These are phyloP conservation scores for Pleomassaria siparia DNA, from an alignment of 2,329 filamentous ascomycete genomes.

Conservation along the genomic window DNA sequence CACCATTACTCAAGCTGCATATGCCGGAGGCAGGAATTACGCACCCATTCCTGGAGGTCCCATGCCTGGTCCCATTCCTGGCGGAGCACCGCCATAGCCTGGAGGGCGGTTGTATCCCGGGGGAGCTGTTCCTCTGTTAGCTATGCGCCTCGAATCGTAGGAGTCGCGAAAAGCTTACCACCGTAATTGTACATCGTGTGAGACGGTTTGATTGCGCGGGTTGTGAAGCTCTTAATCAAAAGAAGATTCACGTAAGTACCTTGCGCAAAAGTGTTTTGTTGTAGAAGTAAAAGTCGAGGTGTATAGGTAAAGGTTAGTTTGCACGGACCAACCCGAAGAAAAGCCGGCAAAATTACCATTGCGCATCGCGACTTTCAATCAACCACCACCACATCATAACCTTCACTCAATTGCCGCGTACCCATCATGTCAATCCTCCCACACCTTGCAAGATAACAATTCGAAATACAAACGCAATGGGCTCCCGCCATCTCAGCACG, in stretches of 20 bases:
- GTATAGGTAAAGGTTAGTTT: conserved; percentile 11
- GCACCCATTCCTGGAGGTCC: conserved; percentile 83
- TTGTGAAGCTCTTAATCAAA: neutral
- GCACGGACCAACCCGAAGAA: conserved; percentile 9
- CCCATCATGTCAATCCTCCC: neutral
- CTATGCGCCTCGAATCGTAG: conserved; percentile 3
- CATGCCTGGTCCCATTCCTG: conserved; percentile 63
- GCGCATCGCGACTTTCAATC: conserved; percentile 14
- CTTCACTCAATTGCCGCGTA: conserved; percentile 2
- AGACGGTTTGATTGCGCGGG: no score
- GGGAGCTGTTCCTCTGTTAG: conserved; percentile 40
- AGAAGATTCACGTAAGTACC: neutral
- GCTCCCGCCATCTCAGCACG: conserved; percentile 34
- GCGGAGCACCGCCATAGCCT: conserved; percentile 71
- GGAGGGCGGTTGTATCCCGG: conserved; percentile 74
- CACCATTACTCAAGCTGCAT: conserved; percentile 5
- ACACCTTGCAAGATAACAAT: neutral
- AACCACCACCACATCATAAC: neutral
- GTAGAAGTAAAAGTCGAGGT: conserved; percentile 1
- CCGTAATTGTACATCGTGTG: conserved; percentile 40
- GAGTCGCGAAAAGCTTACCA: conserved; percentile 20
- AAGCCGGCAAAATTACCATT: conserved; percentile 18
- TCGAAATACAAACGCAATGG: conserved; percentile 19
- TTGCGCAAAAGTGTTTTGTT: conserved; percentile 11
- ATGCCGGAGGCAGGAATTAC: neutral